phyloP scores from a whole-genome alignment of 2,329 filamentous ascomycete species.

The Colletotrichum horii region DNA sequence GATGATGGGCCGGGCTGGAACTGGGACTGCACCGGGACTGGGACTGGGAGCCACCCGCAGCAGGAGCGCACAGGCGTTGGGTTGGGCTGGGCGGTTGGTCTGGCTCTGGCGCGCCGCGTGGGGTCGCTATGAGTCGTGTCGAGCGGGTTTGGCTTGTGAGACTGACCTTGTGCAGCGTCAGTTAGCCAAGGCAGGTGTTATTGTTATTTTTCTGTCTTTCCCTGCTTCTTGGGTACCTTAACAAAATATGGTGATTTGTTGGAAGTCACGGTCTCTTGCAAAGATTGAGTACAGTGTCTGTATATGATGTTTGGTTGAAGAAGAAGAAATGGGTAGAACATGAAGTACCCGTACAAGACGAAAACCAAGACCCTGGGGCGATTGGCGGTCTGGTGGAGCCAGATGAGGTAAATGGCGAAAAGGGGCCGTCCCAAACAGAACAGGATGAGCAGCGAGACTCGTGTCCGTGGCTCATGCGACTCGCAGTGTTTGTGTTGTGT shows the following conservation, averaged over 20 bases:
- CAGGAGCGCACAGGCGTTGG: not conserved
- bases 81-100: not conserved
- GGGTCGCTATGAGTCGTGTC: not conserved
- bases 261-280: not conserved
- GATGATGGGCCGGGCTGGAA: conserved; percentile 17
- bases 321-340: not conserved
- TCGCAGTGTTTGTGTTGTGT: not conserved
- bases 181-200: not conserved
- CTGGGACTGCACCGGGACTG: not conserved
- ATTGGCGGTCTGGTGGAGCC: conserved; percentile 17
- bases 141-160: not conserved
- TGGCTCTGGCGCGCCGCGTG: not conserved
- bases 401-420: conserved; percentile 22
- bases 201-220: not conserved
- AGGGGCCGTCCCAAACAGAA: not conserved
- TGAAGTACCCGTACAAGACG: not conserved
- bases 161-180: not conserved
- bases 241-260: not conserved
- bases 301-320: not conserved
- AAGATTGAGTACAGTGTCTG: not conserved
- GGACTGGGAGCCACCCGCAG: not conserved
- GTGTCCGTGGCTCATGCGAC: not conserved
- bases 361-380: not conserved
- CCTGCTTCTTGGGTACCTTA: not conserved
- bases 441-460: not conserved